Base-by-base conservation (phyloP, 805 yeast species). In the Saccharomycodes ludwigii region DNA sequence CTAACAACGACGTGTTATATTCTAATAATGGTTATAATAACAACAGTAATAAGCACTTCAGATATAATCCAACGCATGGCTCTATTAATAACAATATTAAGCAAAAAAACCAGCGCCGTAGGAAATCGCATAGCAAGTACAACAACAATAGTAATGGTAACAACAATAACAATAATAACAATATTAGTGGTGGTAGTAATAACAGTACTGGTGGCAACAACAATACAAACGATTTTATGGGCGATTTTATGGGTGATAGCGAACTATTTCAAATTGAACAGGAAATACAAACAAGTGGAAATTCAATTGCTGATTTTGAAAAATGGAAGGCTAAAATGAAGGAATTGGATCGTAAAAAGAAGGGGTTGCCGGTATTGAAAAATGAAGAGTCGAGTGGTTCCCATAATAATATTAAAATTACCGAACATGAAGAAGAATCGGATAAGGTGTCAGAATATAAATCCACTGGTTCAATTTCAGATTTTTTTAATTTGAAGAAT, bases 281-380 rank as follows among this genome's bases (percentile, higher is more conserved):
- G 21, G 51, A 48, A 25, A 47, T 54, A 18, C 47, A 45, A 24
- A 44, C 54, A 7, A 46, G 52, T 2, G 60, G 60, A n/a, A 52
- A 55, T 35, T 41, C 56, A 18, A 50, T 54, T 44, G 50, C 49
- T 8, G 66, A 60, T 38, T 62, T 62, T 38, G 68, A 61, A 38
- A 42, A 50, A 19, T 60, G 60, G 58, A 61, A 52, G 37, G 52
- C 57, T 3, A 52, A 50, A 42, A 53, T 59, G 50, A 58, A 50
- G 33, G 56, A 47, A 30, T 45, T 53, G 34, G 62, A 57, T 28
- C 54, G 54, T 33, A 47, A 42, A 27, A 57, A 56, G 32, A 49
- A 50, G 31, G 59, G 58, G 18, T 43, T 48, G 9, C 20, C 34
- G 10, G 23, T 35, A 10, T 13, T 6, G 13, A 17, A 15, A 5